These are phyloP conservation scores for Aquilaria malaccensis DNA, from an alignment of 345 rosid genomes.

Conservation along the genomic window DNA sequence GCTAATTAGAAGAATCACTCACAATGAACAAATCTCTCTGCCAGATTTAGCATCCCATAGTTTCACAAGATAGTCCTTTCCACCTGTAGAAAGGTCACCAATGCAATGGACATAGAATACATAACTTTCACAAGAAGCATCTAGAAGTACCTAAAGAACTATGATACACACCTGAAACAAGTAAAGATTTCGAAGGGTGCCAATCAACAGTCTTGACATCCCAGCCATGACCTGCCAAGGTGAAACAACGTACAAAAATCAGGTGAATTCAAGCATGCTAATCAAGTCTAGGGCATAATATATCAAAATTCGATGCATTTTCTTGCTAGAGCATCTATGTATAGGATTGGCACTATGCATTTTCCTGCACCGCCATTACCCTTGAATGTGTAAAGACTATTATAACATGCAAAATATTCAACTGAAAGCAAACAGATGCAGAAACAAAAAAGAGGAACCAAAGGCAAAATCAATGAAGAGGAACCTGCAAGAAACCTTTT, in stretches of 20 bases:
- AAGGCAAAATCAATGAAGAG: neutral
- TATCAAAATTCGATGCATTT: no score
- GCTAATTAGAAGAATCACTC: conserved; percentile 23
- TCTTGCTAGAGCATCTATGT: no score
- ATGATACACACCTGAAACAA: conserved; percentile 70
- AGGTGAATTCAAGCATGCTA: conserved; percentile 30
- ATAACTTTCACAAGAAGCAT: conserved; percentile 4
- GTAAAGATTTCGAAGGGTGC: conserved; percentile 95
- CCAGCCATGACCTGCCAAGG: conserved; percentile 99
- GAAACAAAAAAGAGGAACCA: neutral
- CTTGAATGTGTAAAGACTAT: no score
- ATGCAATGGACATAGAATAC: conserved; percentile 4
- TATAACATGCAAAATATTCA: no score
- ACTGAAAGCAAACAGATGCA: no score
- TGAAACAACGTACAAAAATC: conserved; percentile 45
- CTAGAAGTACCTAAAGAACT: conserved; percentile 10
- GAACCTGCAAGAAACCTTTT: no score
- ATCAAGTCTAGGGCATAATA: neutral
- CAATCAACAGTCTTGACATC: conserved; percentile 99
- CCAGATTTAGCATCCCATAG: conserved; percentile 98
- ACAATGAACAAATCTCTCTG: conserved; percentile 92
- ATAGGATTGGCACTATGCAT: no score
- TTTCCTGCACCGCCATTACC: no score
- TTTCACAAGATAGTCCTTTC: conserved; percentile 94
- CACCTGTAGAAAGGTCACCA: conserved; percentile 44